These are phyloP conservation scores for Metschnikowia baotianmanensis DNA, from an alignment of 805 yeast species.

Conservation along the genomic window DNA sequence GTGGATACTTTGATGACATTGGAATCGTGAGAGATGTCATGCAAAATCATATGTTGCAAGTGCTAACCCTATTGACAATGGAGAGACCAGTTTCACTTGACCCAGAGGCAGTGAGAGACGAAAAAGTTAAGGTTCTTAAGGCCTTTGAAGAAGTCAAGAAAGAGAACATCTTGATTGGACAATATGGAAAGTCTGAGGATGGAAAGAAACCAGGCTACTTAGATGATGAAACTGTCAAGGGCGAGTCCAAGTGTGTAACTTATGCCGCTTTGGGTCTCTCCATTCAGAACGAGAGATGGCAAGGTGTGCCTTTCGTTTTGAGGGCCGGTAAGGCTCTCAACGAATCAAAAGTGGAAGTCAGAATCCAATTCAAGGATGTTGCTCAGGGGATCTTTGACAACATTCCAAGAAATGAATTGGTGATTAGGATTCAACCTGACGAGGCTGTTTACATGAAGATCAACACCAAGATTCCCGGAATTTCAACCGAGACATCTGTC, in stretches of 20 bases:
- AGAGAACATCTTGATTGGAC: conserved; percentile 77
- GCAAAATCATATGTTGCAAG: conserved; percentile 96
- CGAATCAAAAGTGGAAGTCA: conserved; percentile 90
- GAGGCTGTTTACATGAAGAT: conserved; percentile 93
- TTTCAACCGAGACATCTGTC: conserved; percentile 73
- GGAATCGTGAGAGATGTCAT: conserved; percentile 97
- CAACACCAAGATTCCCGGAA: conserved; percentile 92
- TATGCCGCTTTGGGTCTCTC: conserved; percentile 81
- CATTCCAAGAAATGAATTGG: conserved; percentile 89
- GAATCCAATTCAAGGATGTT: conserved; percentile 87
- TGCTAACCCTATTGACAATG: conserved; percentile 87
- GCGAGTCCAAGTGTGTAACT: conserved; percentile 83
- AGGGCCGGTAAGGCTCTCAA: conserved; percentile 98
- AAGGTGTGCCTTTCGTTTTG: conserved; percentile 92
- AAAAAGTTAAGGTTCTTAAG: conserved; percentile 88
- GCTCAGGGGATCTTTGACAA: conserved; percentile 77
- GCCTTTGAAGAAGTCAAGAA: conserved; percentile 68
- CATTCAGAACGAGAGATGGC: conserved; percentile 95
- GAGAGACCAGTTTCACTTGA: conserved; percentile 90
- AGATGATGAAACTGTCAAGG: conserved; percentile 87
- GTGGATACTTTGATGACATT: conserved; percentile 93
- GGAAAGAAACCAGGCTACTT: conserved; percentile 87
- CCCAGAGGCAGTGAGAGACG: conserved; percentile 94
- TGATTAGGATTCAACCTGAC: conserved; percentile 89
- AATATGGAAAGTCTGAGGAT: conserved; percentile 79